These are phyloP conservation scores for Pseudozyma tsukubaensis DNA, from an alignment of 1,284 basidiomycete species.

Conservation along the genomic window DNA sequence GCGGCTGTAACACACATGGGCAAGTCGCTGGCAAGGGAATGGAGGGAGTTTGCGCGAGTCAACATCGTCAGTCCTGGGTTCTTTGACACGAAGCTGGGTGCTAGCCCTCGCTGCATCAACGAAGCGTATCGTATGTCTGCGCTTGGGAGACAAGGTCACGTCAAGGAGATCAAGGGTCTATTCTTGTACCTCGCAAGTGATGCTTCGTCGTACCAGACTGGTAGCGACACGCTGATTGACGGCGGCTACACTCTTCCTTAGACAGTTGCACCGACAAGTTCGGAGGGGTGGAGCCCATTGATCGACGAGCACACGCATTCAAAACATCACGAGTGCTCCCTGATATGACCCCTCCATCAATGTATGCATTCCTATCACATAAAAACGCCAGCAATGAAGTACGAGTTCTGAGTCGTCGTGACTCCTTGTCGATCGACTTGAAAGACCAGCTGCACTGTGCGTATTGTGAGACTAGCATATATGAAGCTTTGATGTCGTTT, in stretches of 20 bases:
- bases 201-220: slow-evolving; percentile 53
- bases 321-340: too few relatives aligned
- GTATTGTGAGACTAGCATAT: too few relatives aligned
- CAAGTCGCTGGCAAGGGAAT: slow-evolving; percentile 57
- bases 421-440: too few relatives aligned
- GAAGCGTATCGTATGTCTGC: slow-evolving; percentile 56
- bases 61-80: slow-evolving; percentile 68
- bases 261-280: not conserved
- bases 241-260: slow-evolving; percentile 60
- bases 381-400: too few relatives aligned
- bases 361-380: too few relatives aligned
- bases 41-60: slow-evolving; percentile 66
- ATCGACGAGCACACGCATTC: slow-evolving; percentile 58
- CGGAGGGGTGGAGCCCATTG: too few relatives aligned
- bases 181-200: slow-evolving; percentile 61
- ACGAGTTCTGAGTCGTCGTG: too few relatives aligned
- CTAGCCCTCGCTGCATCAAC: slow-evolving; percentile 39
- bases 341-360: too few relatives aligned
- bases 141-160: slow-evolving; percentile 62
- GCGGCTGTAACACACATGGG: slow-evolving; percentile 61
- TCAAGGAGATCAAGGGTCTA: slow-evolving; percentile 65
- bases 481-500: too few relatives aligned
- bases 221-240: slow-evolving; percentile 56
- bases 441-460: too few relatives aligned
- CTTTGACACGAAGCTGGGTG: slow-evolving; percentile 66